Conservation (phyloP, 129 eudicot genomes). For the Kitagawia praeruptora region DNA sequence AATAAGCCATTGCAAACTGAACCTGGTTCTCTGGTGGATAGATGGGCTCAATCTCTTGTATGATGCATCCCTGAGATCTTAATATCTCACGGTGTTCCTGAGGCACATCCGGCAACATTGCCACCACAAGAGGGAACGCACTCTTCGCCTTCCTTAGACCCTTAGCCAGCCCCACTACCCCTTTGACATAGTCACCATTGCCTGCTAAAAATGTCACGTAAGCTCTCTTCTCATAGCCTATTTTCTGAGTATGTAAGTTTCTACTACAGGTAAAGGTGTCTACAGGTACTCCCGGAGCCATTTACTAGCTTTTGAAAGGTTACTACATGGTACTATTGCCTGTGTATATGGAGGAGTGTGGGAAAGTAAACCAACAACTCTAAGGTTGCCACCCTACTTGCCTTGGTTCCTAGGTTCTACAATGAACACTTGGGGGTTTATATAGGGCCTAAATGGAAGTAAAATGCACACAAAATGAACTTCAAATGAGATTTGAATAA, state of each 20-base stretch:
- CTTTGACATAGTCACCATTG: constrained; percentile 27
- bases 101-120: constrained; percentile 28
- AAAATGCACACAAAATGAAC: constrained; percentile 22
- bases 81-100: constrained; percentile 21
- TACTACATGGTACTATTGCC: neutral
- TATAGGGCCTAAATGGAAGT: constrained; percentile 18
- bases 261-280: neutral
- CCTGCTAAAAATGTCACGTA: constrained; percentile 25
- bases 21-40: constrained; percentile 25
- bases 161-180: constrained; percentile 26
- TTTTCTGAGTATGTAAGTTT: neutral
- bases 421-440: constrained; percentile 8
- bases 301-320: constrained; percentile 3
- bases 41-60: constrained; percentile 24
- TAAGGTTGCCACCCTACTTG: constrained; percentile 15
- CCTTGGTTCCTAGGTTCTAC: constrained; percentile 22
- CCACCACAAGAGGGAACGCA: constrained; percentile 25
- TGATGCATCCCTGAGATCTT: constrained; percentile 23
- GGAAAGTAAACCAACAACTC: constrained; percentile 20
- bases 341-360: constrained; percentile 9
- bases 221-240: constrained; percentile 12
- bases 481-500: constrained; percentile 10
- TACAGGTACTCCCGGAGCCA: constrained; percentile 25
- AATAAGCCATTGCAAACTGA: constrained; percentile 25
- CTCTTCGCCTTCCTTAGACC: constrained; percentile 24